Percentiles rank a stretch among this genome's conserved stretches.
These are phyloP conservation scores for Suzukiozyma palmioleophila DNA, from an alignment of 1,139 yeast genomes.

Conservation along the genomic window DNA sequence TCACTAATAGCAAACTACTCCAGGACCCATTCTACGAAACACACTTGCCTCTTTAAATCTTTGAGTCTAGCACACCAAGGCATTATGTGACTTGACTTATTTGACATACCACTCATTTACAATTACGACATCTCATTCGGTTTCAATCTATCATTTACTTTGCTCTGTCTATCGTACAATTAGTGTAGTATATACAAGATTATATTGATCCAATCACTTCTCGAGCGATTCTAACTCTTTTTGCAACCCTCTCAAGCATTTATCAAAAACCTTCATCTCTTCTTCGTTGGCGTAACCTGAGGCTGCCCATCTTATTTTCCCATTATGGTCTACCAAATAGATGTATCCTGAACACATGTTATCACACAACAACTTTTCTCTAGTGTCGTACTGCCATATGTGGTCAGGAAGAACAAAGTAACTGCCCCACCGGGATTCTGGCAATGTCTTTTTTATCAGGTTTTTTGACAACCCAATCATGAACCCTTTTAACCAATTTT, in stretches of 20 bases:
- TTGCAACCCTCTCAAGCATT: slow-evolving; percentile 52
- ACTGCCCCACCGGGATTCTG: slow-evolving; percentile 48
- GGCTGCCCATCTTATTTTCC: slow-evolving; percentile 87
- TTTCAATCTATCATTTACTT: no score
- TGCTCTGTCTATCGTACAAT: neutral
- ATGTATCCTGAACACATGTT: slow-evolving; percentile 83
- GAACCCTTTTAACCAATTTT: slow-evolving; percentile 61
- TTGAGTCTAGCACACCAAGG: no score
- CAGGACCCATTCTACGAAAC: no score
- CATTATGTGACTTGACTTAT: no score
- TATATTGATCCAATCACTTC: neutral
- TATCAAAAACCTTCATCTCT: slow-evolving; percentile 65
- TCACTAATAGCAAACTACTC: no score
- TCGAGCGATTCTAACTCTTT: slow-evolving; percentile 18
- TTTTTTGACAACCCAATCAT: slow-evolving; percentile 53
- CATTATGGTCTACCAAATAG: slow-evolving; percentile 68
- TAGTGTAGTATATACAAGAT: neutral
- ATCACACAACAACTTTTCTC: slow-evolving; percentile 60
- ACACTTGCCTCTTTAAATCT: no score
- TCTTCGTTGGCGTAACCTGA: slow-evolving; percentile 71
- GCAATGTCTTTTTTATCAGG: slow-evolving; percentile 38
- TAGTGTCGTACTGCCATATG: slow-evolving; percentile 53
- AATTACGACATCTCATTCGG: no score
- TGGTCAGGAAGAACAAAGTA: slow-evolving; percentile 65
- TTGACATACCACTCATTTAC: no score